phyloP scores from a whole-genome alignment of 2,329 filamentous ascomycete species.

The Fragosphaeria purpurea region DNA sequence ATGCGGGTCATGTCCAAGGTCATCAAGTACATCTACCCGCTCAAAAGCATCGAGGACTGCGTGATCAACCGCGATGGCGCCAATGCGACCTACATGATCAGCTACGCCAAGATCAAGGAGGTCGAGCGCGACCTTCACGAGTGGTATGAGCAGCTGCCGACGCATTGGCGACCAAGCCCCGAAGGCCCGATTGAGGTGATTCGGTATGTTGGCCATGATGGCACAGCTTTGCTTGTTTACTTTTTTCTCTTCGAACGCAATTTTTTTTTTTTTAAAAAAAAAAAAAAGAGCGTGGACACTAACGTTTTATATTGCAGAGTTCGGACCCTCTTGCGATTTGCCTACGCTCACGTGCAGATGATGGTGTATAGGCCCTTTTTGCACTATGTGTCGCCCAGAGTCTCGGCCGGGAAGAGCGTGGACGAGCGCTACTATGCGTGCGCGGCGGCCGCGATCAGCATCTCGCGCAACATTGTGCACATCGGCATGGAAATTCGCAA shows the following conservation, averaged over 20 bases:
- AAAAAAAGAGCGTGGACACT: not conserved
- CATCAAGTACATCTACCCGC: slow-evolving; percentile 55
- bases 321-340: slow-evolving; percentile 68
- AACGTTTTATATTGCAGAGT: slow-evolving; percentile 27
- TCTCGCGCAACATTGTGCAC: slow-evolving; percentile 66
- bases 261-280: too few relatives aligned
- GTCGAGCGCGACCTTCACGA: slow-evolving; percentile 53
- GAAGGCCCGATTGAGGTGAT: slow-evolving; percentile 67
- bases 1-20: slow-evolving; percentile 57
- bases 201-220: slow-evolving; percentile 43
- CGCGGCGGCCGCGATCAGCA: slow-evolving; percentile 49
- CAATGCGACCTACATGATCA: slow-evolving; percentile 50
- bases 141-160: slow-evolving; percentile 60
- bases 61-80: slow-evolving; percentile 31
- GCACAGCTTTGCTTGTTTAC: too few relatives aligned
- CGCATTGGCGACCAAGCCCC: slow-evolving; percentile 66
- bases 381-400: slow-evolving; percentile 65
- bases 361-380: slow-evolving; percentile 75
- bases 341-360: slow-evolving; percentile 76
- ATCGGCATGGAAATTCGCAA: slow-evolving; percentile 53
- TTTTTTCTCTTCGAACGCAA: too few relatives aligned
- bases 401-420: slow-evolving; percentile 45
- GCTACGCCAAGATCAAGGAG: slow-evolving; percentile 52
- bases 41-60: slow-evolving; percentile 44
- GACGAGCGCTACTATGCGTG: slow-evolving; percentile 73